phyloP scores from a whole-genome alignment of 805 yeast genomes.

The Brettanomyces sp. region DNA sequence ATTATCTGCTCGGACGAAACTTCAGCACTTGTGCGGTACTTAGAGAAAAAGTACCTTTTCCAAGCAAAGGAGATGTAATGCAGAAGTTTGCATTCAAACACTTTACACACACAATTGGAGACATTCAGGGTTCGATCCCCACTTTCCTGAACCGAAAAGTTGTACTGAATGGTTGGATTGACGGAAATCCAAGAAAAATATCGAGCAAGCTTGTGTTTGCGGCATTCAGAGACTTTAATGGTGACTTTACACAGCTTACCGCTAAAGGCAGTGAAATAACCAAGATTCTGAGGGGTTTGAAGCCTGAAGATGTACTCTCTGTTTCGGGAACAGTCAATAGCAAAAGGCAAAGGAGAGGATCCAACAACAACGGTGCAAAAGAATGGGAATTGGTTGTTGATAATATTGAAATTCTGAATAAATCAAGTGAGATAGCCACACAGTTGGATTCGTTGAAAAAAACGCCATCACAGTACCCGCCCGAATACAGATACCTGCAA shows the following conservation, averaged over 20 bases:
- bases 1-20: no score
- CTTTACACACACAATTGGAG: slow-evolving; percentile 19
- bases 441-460: slow-evolving; percentile 55
- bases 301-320: slow-evolving; percentile 68
- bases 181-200: slow-evolving; percentile 60
- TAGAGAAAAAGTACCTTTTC: slow-evolving; percentile 5
- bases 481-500: slow-evolving; percentile 75
- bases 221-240: slow-evolving; percentile 62
- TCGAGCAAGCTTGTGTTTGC: slow-evolving; percentile 64
- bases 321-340: slow-evolving; percentile 46
- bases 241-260: slow-evolving; percentile 54
- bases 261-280: slow-evolving; percentile 30
- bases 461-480: slow-evolving; percentile 54
- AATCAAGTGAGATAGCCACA: slow-evolving; percentile 50
- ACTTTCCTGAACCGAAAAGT: slow-evolving; percentile 22
- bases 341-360: slow-evolving; percentile 21
- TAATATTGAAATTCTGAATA: slow-evolving; percentile 48
- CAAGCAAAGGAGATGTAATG: slow-evolving; percentile 12
- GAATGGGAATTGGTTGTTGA: slow-evolving; percentile 52
- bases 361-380: slow-evolving; percentile 9
- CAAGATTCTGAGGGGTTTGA: slow-evolving; percentile 32
- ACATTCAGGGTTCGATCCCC: slow-evolving; percentile 8
- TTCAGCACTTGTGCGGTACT: no score
- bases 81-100: slow-evolving; percentile 21
- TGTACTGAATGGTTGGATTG: slow-evolving; percentile 75